Evolutionary conservation across 805 yeast genomes (phyloP), one percentile per base, ranked within the genome.

Genomic region (Yamadazyma endophytica): DNA sequence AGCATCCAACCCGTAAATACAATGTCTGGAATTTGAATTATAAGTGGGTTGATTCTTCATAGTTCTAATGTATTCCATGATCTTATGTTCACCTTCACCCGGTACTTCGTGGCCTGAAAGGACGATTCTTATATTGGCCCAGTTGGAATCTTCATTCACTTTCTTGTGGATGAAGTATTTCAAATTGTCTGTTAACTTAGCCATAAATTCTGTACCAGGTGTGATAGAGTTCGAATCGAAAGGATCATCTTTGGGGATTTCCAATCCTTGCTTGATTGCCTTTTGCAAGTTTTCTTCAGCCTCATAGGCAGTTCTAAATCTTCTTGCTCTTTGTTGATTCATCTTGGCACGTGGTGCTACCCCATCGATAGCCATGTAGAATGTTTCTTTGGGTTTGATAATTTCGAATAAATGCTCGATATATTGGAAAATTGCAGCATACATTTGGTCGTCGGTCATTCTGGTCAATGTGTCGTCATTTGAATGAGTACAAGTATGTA

Each of bases 261-360:
- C 84, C 20, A 72, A 73, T 2, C 96, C 96, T 13, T 73, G 68
- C 19, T 70, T 73, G 24, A 81, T 64, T 4, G 96, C 96, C 53
- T 84, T 82, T 36, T 72, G 70, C 51, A 83, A 52, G 31, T 79
- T 79, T 43, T 77, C 77, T 53, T 90, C 95, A 2, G 96, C 96
- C 51, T 90, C 97, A 47, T 79, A 72, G 1, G 96, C 97, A 18
- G 96, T 79, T 58, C 96, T 72, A 58, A 90, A 90, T 63, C 98
- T 78, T 69, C 98, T 79, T 0, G 96, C 79, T 61, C 98, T 77
- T 60, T 90, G 98, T 60, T 90, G 97, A 55, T 90, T 90, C 96
- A 90, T 89, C 54, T 90, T 90, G 8, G 98, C 98, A 55, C 98
- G 70, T 24, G 98, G 98, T 0, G 98, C 98, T 31, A 90, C 97